These are phyloP conservation scores for Cicer bijugum DNA, from an alignment of 306 rosid species.

Conservation along the genomic window DNA sequence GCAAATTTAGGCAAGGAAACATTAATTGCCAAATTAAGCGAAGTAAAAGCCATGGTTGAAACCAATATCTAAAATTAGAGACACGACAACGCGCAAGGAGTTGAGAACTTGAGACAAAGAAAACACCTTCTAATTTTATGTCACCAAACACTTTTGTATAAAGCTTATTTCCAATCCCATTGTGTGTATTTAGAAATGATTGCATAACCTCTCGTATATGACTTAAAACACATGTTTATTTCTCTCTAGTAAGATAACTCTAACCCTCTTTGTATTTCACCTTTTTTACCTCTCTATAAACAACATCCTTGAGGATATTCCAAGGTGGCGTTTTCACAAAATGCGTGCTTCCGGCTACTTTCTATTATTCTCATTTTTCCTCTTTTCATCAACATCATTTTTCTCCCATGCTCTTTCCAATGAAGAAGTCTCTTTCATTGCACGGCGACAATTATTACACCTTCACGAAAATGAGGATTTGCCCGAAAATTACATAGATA, in stretches of 20 bases:
- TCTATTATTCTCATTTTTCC: slow-evolving; percentile 31
- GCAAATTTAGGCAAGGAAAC: slow-evolving; percentile 36
- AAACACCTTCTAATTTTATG: slow-evolving; percentile 39
- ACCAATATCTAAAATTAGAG: slow-evolving; percentile 42
- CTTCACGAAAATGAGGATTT: slow-evolving; percentile 51
- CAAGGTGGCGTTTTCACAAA: slow-evolving; percentile 29
- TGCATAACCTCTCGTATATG: slow-evolving; percentile 44
- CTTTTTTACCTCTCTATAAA: slow-evolving; percentile 15
- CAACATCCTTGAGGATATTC: slow-evolving; percentile 43
- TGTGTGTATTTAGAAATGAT: slow-evolving; percentile 37
- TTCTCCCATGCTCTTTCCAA: slow-evolving; percentile 53
- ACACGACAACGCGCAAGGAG: not conserved
- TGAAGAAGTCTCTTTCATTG: slow-evolving; percentile 53
- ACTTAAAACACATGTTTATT: not conserved
- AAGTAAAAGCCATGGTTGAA: slow-evolving; percentile 26
- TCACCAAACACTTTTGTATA: slow-evolving; percentile 15
- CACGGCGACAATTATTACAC: slow-evolving; percentile 63
- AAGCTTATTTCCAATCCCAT: not conserved
- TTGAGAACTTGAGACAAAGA: not conserved
- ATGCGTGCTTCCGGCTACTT: slow-evolving; percentile 48
- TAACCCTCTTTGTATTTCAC: slow-evolving; percentile 17
- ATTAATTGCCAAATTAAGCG: slow-evolving; percentile 6
- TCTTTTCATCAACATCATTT: slow-evolving; percentile 29
- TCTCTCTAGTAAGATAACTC: slow-evolving; percentile 32
- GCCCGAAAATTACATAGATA: slow-evolving; percentile 42